Percentiles rank a stretch among this genome's conserved stretches.
These are phyloP conservation scores for Cytospora chrysosperma DNA, from an alignment of 2,329 filamentous ascomycete genomes.

Conservation along the genomic window DNA sequence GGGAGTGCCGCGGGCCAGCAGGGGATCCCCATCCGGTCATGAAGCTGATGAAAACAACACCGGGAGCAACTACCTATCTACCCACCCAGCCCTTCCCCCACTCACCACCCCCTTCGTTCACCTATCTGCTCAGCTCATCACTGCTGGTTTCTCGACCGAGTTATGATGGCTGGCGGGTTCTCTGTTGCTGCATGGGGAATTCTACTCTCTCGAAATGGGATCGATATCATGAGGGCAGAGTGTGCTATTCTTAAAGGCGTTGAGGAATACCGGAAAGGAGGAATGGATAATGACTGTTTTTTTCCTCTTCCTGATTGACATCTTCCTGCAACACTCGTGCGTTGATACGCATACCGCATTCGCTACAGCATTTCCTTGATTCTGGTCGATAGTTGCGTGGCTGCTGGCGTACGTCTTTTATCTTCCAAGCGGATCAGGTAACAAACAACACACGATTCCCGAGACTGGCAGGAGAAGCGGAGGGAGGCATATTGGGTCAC, in stretches of 20 bases:
- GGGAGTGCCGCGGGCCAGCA: slow-evolving; percentile 32
- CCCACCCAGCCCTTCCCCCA: neutral
- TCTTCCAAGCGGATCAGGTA: neutral
- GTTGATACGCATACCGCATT: slow-evolving; percentile 17
- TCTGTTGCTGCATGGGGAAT: neutral
- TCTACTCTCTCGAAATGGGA: neutral
- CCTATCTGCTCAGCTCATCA: neutral
- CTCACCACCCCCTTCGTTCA: neutral
- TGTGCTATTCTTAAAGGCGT: slow-evolving; percentile 12
- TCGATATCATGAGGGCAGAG: slow-evolving; percentile 6
- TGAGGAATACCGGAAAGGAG: slow-evolving; percentile 13
- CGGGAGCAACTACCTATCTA: neutral
- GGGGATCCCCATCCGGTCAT: slow-evolving; percentile 66
- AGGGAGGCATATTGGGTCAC: neutral
- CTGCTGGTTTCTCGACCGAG: neutral
- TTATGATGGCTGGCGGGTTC: neutral
- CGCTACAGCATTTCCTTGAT: slow-evolving; percentile 17
- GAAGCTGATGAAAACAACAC: slow-evolving; percentile 24
- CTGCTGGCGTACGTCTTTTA: slow-evolving; percentile 4
- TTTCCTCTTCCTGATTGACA: neutral
- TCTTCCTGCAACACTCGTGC: neutral
- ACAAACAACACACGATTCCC: neutral
- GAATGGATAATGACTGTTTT: slow-evolving; percentile 10
- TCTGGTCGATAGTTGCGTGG: neutral
- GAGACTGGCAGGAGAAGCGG: neutral